Conservation (phyloP, 2,329 filamentous ascomycete genomes). For the Ophidiomyces ophidiicola region DNA sequence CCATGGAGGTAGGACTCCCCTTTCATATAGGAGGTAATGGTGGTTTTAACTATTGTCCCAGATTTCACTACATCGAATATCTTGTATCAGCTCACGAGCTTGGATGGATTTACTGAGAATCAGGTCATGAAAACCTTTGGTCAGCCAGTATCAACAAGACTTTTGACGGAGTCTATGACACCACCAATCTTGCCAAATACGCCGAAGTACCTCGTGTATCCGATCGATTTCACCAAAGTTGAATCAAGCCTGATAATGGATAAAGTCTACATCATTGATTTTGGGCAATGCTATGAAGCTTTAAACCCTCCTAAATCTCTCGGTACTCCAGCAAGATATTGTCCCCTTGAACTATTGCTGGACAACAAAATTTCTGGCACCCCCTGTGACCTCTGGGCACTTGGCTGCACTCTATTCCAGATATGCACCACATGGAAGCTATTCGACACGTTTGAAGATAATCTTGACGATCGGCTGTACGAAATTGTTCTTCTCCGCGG, state of each 20-base stretch:
- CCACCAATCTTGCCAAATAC: neutral
- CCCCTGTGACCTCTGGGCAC: constrained; percentile 26
- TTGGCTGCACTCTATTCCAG: constrained; percentile 27
- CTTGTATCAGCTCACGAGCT: constrained; percentile 2
- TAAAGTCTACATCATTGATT: constrained; percentile 15
- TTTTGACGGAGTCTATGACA: neutral
- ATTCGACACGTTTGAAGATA: constrained; percentile 21
- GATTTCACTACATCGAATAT: constrained; percentile 8
- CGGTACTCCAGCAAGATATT: constrained; percentile 22
- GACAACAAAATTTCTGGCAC: constrained; percentile 17
- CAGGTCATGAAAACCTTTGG: neutral
- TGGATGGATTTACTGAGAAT: constrained; percentile 4
- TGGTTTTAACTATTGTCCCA: neutral
- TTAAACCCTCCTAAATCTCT: constrained; percentile 15
- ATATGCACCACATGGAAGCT: constrained; percentile 23
- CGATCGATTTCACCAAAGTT: neutral
- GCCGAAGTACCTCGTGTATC: constrained; percentile 6
- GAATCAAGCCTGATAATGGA: constrained; percentile 2
- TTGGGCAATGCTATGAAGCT: constrained; percentile 18
- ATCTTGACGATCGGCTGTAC: constrained; percentile 22
- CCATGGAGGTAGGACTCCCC: constrained; percentile 12
- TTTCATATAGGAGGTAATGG: neutral
- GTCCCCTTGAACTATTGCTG: constrained; percentile 22
- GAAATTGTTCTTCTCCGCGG: constrained; percentile 24
- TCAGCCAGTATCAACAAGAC: constrained; percentile 1